These are phyloP conservation scores for Albugo candida DNA, from an alignment of 352 stramenopile genomes.

Conservation along the genomic window DNA sequence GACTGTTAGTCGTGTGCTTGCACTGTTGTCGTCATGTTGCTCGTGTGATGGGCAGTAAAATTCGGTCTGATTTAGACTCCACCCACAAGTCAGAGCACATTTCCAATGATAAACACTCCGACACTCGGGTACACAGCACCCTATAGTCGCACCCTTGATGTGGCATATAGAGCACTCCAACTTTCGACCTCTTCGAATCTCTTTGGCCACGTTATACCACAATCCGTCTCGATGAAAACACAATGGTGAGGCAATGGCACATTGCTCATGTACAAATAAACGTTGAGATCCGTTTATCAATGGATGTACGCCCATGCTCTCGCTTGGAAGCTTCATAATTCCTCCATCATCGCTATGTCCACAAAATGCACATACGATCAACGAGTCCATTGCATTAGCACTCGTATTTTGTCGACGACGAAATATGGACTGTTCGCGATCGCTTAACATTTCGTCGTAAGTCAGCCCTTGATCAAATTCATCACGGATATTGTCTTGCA, in stretches of 20 bases:
- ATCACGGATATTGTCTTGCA: conserved; percentile 65
- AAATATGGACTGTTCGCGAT: conserved; percentile 15
- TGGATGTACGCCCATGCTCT: conserved; percentile 49
- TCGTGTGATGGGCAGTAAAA: conserved; percentile 63
- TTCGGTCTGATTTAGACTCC: conserved; percentile 55
- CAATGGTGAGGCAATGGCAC: conserved; percentile 58
- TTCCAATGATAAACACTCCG: conserved; percentile 69
- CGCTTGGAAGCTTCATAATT: conserved; percentile 57
- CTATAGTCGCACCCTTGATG: conserved; percentile 56
- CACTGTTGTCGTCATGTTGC: conserved; percentile 2
- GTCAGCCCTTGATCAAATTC: conserved; percentile 46
- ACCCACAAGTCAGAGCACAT: conserved; percentile 47
- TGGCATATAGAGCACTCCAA: conserved; percentile 43
- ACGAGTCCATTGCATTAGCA: conserved; percentile 11
- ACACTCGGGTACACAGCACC: conserved; percentile 41
- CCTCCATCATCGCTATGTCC: conserved; percentile 36
- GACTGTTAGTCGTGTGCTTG: conserved; percentile 5
- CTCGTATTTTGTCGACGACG: conserved; percentile 6
- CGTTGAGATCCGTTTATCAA: conserved; percentile 45
- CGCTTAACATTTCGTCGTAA: conserved; percentile 41
- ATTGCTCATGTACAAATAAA: conserved; percentile 76
- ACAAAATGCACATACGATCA: conserved; percentile 71
- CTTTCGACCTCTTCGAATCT: conserved; percentile 57
- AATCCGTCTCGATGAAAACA: conserved; percentile 57
- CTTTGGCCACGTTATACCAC: conserved; percentile 73